Percentiles rank a stretch among this genome's conserved stretches.
phyloP scores from a whole-genome alignment of 1,284 basidiomycete species.

The Limonomyces culmigenus region DNA sequence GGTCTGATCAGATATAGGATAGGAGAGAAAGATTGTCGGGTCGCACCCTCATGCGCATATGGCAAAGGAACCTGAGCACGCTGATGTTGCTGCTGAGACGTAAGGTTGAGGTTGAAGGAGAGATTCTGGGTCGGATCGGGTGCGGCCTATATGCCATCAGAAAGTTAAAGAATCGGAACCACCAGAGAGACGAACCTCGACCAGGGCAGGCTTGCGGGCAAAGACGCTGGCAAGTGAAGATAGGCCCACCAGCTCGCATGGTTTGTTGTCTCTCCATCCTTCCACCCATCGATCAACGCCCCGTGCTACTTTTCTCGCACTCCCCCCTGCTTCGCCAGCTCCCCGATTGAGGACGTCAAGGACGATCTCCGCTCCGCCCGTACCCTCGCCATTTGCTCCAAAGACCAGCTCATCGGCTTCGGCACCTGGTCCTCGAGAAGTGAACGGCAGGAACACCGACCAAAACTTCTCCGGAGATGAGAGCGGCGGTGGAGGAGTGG shows the following conservation, averaged over 20 bases:
- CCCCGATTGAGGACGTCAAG: conserved; percentile 46
- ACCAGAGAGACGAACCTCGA: conserved; percentile 21
- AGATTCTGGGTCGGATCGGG: conserved; percentile 46
- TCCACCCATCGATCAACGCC: conserved; percentile 44
- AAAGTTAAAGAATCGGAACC: conserved; percentile 3
- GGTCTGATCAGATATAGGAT: neutral
- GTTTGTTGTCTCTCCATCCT: conserved; percentile 32
- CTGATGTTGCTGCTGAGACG: conserved; percentile 66
- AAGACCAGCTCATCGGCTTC: conserved; percentile 47
- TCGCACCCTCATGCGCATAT: conserved; percentile 65
- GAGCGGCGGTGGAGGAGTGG: conserved; percentile 48
- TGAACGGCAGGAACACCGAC: conserved; percentile 50
- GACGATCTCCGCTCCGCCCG: conserved; percentile 30
- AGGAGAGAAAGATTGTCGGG: neutral
- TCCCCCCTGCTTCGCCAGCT: conserved; percentile 15
- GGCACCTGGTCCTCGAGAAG: conserved; percentile 34
- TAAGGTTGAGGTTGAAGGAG: conserved; percentile 76
- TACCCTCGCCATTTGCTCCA: conserved; percentile 34
- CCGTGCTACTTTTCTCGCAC: conserved; percentile 28
- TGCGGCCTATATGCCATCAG: conserved; percentile 14
- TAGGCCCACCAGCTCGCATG: conserved; percentile 30
- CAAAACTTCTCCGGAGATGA: conserved; percentile 55
- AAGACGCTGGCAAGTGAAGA: conserved; percentile 30
- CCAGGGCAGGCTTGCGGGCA: conserved; percentile 16
- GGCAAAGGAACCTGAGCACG: conserved; percentile 72